phyloP scores from a whole-genome alignment of 2,329 filamentous ascomycete species.

The Ceratocystiopsis minuta region DNA sequence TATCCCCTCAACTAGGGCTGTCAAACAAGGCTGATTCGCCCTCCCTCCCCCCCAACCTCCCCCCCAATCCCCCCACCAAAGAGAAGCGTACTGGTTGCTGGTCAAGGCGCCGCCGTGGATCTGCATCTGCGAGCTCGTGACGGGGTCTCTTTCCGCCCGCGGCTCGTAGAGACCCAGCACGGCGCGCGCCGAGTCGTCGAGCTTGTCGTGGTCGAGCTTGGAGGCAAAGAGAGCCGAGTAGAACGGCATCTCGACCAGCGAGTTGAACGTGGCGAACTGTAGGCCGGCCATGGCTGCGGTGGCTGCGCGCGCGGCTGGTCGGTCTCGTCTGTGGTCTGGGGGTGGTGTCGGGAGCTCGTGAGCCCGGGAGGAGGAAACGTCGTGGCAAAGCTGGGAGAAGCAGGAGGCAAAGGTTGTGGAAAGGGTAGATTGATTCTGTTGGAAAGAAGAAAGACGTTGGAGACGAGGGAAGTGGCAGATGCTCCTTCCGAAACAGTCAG shows the following conservation, averaged over 20 bases:
- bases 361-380: no score
- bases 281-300: slow-evolving; percentile 28
- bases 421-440: no score
- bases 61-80: no score
- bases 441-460: no score
- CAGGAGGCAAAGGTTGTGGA: no score
- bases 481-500: no score
- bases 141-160: slow-evolving; percentile 48
- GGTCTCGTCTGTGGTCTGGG: no score
- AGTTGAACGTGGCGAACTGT: slow-evolving; percentile 75
- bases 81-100: slow-evolving; percentile 50
- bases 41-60: no score
- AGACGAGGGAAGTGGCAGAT: no score
- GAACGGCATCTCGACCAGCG: slow-evolving; percentile 89
- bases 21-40: neutral
- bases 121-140: slow-evolving; percentile 74
- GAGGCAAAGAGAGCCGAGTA: slow-evolving; percentile 81
- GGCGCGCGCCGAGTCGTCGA: slow-evolving; percentile 79
- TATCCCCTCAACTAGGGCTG: neutral
- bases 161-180: slow-evolving; percentile 83
- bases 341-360: no score
- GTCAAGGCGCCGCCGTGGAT: slow-evolving; percentile 75
- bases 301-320: neutral
- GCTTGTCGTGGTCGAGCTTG: slow-evolving; percentile 94
- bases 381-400: no score